Conservation (phyloP, 148 eudicot genomes). For the Pouteria glomerata region DNA sequence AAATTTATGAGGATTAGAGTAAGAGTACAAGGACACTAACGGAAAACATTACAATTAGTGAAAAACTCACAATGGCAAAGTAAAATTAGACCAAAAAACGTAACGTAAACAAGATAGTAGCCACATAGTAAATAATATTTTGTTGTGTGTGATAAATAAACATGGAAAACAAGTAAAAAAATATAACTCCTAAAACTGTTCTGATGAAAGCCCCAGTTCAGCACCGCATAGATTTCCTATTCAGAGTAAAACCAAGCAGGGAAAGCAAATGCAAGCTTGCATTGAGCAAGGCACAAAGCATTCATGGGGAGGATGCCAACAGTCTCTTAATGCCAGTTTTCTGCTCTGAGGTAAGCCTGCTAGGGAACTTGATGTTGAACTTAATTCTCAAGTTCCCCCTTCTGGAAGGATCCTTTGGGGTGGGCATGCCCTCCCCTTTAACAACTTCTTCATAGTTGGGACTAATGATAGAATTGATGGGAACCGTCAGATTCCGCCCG, state of each 20-base stretch:
- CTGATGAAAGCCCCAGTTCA: background rate
- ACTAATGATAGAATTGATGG: slow-evolving; percentile 47
- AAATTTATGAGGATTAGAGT: too few species aligned
- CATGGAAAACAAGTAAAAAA: background rate
- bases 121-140: background rate
- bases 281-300: slow-evolving; percentile 7
- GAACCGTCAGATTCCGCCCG: slow-evolving; percentile 51
- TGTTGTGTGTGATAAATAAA: background rate
- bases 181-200: background rate
- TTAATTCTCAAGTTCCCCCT: slow-evolving; percentile 62
- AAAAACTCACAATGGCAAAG: too few species aligned
- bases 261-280: slow-evolving; percentile 16
- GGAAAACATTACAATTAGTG: too few species aligned
- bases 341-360: slow-evolving; percentile 66
- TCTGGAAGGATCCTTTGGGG: slow-evolving; percentile 60
- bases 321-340: slow-evolving; percentile 59
- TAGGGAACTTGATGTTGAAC: slow-evolving; percentile 69
- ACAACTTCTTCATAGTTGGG: slow-evolving; percentile 66
- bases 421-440: slow-evolving; percentile 78
- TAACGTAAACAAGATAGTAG: background rate
- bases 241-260: slow-evolving; percentile 18
- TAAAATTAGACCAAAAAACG: too few species aligned
- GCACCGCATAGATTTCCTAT: slow-evolving; percentile 15
- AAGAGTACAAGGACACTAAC: too few species aligned
- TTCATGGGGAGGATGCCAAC: slow-evolving; percentile 41